phyloP scores from a whole-genome alignment of 2,329 filamentous ascomycete genomes.

The Aspergillus quadricinctus region DNA sequence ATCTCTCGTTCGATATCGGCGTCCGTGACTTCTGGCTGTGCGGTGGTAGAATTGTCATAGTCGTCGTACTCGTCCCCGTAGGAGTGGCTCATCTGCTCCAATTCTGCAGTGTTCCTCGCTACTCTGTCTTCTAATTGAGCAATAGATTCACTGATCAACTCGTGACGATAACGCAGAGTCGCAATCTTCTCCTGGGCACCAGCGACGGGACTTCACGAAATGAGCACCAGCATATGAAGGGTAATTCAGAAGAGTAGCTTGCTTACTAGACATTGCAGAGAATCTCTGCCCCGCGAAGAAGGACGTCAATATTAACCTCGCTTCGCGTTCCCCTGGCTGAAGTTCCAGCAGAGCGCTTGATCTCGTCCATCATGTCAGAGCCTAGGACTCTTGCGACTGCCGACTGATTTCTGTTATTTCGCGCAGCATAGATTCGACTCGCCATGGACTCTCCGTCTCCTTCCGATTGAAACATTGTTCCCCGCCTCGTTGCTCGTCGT shows the following conservation, averaged over 20 bases:
- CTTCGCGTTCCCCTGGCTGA: conserved; percentile 52
- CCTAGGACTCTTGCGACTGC: conserved; percentile 88
- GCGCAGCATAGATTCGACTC: conserved; percentile 45
- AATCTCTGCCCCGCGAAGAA: conserved; percentile 84
- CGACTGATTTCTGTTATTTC: conserved; percentile 64
- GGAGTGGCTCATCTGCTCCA: conserved; percentile 65
- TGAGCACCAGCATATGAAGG: conserved; percentile 5
- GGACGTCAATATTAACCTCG: conserved; percentile 79
- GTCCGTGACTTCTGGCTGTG: conserved; percentile 33
- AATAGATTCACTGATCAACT: conserved; percentile 67
- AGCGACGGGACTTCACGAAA: conserved; percentile 57
- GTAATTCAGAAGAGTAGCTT: not conserved
- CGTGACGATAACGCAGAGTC: conserved; percentile 65
- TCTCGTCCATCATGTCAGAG: conserved; percentile 77
- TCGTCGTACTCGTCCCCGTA: conserved; percentile 54
- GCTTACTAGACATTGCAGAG: conserved; percentile 77
- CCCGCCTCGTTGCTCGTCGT: conserved; percentile 44
- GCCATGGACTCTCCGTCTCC: conserved; percentile 39
- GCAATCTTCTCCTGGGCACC: conserved; percentile 75
- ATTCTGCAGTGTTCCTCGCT: conserved; percentile 66
- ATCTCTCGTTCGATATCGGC: conserved; percentile 45
- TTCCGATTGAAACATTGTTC: conserved; percentile 46
- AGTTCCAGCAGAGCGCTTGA: conserved; percentile 57
- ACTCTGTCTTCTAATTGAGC: conserved; percentile 78
- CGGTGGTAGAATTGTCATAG: conserved; percentile 42